These are phyloP conservation scores for Cydonia oblonga DNA, from an alignment of 331 rosid genomes.

Conservation along the genomic window DNA sequence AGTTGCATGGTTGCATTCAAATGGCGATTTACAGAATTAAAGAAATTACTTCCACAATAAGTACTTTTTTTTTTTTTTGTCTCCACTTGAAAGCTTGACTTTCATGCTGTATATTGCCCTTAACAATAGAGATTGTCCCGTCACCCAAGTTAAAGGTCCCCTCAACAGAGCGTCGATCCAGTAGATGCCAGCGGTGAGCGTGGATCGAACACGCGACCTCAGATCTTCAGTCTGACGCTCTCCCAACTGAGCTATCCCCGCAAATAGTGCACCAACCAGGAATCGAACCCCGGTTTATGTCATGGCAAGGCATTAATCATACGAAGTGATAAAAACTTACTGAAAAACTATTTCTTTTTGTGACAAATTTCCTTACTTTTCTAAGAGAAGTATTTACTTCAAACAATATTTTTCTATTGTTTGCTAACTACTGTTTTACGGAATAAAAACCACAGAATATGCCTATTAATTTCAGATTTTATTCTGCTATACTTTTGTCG, in stretches of 20 bases:
- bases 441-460: not conserved
- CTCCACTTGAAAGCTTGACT: not conserved
- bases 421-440: not conserved
- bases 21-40: not conserved
- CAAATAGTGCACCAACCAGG: slow-evolving; percentile 32
- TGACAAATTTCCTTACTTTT: not conserved
- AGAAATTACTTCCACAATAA: not conserved
- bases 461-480: not conserved
- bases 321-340: not conserved
- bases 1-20: not conserved
- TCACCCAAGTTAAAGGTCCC: slow-evolving; percentile 1
- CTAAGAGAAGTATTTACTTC: not conserved
- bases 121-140: not conserved
- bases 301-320: slow-evolving; percentile 6
- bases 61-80: not conserved
- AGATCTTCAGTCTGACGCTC: slow-evolving; percentile 51
- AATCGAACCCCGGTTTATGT: slow-evolving; percentile 12
- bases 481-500: not conserved
- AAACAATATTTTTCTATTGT: not conserved
- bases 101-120: not conserved
- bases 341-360: not conserved
- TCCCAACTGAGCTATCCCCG: slow-evolving; percentile 60
- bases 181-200: slow-evolving; percentile 63
- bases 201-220: slow-evolving; percentile 85
- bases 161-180: slow-evolving; percentile 19